Percentiles rank a stretch among this genome's conserved stretches.
Evolutionary conservation across 306 rosid genomes (phyloP).

Genomic region (Fragaria nilgerrensis): DNA sequence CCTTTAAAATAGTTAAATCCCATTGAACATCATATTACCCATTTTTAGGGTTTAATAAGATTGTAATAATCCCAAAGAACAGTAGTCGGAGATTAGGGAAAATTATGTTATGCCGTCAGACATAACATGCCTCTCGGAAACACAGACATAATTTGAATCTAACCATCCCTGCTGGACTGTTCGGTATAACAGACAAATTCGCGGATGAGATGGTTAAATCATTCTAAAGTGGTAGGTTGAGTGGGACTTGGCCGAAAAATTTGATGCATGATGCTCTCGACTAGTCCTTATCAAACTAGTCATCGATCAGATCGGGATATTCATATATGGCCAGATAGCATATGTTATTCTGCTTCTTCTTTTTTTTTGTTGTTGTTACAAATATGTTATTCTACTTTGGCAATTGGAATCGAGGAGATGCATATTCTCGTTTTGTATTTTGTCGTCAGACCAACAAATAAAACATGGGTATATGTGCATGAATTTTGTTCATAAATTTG

Average conservation of each 20-base stretch:
- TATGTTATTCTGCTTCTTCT: neutral
- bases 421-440: neutral
- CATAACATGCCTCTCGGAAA: too few species aligned
- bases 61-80: neutral
- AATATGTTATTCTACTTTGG: neutral
- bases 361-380: too few species aligned
- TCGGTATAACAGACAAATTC: too few species aligned
- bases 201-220: neutral
- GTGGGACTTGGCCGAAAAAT: neutral
- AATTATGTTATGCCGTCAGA: too few species aligned
- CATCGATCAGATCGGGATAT: neutral
- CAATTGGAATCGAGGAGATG: neutral
- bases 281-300: neutral
- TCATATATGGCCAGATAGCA: neutral
- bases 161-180: too few species aligned
- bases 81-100: neutral
- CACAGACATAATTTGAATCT: too few species aligned
- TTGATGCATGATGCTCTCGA: neutral
- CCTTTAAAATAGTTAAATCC: neutral
- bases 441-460: too few species aligned
- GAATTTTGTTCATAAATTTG: too few species aligned
- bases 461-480: too few species aligned
- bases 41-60: neutral
- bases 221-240: neutral
- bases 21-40: neutral